phyloP scores from a whole-genome alignment of 164 flowering plant species.

The Liquidambar formosana region DNA sequence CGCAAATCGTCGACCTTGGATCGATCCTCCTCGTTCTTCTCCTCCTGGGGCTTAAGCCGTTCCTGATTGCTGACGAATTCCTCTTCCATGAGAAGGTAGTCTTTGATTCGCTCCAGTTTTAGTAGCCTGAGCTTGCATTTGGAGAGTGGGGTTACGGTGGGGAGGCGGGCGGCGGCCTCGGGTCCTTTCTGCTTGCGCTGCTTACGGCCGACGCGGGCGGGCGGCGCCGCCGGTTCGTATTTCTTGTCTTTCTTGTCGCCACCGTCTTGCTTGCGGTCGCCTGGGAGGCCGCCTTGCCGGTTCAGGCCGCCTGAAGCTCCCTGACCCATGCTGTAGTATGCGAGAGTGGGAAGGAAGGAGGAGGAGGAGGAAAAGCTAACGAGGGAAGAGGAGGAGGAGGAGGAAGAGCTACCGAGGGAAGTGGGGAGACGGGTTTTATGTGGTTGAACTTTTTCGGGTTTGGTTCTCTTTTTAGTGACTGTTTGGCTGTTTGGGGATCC shows the following conservation, averaged over 20 bases:
- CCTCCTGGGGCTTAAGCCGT: constrained; percentile 51
- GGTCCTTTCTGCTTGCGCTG: constrained; percentile 50
- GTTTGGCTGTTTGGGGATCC: no score
- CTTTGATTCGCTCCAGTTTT: constrained; percentile 47
- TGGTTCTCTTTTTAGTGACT: no score
- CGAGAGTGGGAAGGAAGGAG: not conserved
- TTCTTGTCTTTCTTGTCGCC: constrained; percentile 50
- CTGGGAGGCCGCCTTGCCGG: constrained; percentile 30
- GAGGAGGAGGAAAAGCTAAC: no score
- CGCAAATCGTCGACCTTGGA: constrained; percentile 53
- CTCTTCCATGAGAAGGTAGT: constrained; percentile 48
- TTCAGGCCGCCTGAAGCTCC: constrained; percentile 43
- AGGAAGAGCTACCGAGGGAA: no score
- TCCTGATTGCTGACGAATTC: constrained; percentile 46
- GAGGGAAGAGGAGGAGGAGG: no score
- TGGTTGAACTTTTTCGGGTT: no score
- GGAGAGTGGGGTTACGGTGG: constrained; percentile 37
- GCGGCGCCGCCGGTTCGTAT: constrained; percentile 49
- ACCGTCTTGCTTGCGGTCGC: constrained; percentile 38
- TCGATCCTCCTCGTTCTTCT: constrained; percentile 49
- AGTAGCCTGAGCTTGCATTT: constrained; percentile 48
- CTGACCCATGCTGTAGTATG: constrained; percentile 37
- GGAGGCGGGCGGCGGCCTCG: constrained; percentile 49
- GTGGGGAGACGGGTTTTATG: no score
- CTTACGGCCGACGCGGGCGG: constrained; percentile 45